Conservation (phyloP, 768 basidiomycete genomes). For the Mycena albidolilacea region DNA sequence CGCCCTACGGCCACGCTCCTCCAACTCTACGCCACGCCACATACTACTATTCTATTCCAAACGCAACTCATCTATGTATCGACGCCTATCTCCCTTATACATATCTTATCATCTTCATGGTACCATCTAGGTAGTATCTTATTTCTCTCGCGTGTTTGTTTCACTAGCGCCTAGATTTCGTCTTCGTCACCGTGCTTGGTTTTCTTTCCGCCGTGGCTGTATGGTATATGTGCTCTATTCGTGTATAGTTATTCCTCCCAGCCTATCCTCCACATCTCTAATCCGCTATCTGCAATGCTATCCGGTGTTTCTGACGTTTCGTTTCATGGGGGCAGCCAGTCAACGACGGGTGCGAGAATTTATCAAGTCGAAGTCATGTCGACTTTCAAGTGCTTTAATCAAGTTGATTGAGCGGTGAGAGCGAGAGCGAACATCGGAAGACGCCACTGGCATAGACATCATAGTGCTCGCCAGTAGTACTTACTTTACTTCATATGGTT, state of each 20-base stretch:
- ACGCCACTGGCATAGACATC: too few species aligned
- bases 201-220: constrained; percentile 7
- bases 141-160: constrained; percentile 12
- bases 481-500: too few species aligned
- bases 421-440: too few species aligned
- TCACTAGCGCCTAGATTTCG: constrained; percentile 22
- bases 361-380: neutral
- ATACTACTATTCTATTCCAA: neutral
- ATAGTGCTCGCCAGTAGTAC: too few species aligned
- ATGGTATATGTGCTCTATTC: constrained; percentile 29
- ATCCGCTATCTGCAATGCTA: constrained; percentile 39
- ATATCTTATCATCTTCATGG: constrained; percentile 28
- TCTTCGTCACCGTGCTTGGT: neutral
- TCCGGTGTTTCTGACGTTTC: constrained; percentile 24
- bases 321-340: neutral
- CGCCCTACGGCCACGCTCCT: constrained; percentile 13
- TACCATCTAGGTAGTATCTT: neutral
- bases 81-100: constrained; percentile 7
- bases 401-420: too few species aligned
- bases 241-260: constrained; percentile 32
- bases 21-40: constrained; percentile 9
- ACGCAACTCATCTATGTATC: constrained; percentile 28
- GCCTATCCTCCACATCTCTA: constrained; percentile 17
- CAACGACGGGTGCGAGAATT: neutral
- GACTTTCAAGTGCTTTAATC: neutral